Percentiles rank a stretch among this genome's conserved stretches.
Conservation (phyloP, 805 yeast species). For the Starmerella apis region DNA sequence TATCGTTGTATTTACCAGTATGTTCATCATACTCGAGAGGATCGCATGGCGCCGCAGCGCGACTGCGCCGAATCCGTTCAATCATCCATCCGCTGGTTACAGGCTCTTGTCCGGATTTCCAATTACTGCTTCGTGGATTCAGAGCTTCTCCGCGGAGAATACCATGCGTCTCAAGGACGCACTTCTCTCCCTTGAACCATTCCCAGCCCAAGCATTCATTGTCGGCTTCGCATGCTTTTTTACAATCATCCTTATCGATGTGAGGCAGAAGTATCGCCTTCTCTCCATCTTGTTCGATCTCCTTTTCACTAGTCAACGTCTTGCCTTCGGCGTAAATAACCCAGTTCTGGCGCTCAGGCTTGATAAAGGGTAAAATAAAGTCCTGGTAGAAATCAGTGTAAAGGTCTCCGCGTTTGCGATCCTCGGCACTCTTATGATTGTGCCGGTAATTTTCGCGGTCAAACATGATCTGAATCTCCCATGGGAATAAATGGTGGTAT, state of each 20-base stretch:
- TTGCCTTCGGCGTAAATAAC: slow-evolving; percentile 11
- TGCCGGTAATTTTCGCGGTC: slow-evolving; percentile 11
- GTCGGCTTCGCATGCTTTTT: slow-evolving; percentile 14
- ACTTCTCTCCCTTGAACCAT: slow-evolving; percentile 14
- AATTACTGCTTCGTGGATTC: slow-evolving; percentile 11
- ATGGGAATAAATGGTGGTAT: slow-evolving; percentile 8
- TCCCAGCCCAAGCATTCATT: slow-evolving; percentile 22
- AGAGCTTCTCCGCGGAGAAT: slow-evolving; percentile 19
- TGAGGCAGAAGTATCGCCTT: slow-evolving; percentile 18
- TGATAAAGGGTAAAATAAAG: slow-evolving; percentile 27
- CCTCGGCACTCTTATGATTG: neutral
- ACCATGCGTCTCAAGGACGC: slow-evolving; percentile 14
- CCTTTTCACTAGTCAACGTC: neutral
- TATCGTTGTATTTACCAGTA: slow-evolving; percentile 1
- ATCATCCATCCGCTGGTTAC: slow-evolving; percentile 29
- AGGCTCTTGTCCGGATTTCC: neutral
- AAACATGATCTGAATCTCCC: slow-evolving; percentile 17
- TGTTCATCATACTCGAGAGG: slow-evolving; percentile 9
- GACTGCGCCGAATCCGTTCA: slow-evolving; percentile 28
- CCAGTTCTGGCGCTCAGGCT: slow-evolving; percentile 24
- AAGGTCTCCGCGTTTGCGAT: neutral
- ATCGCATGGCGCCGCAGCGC: slow-evolving; percentile 26
- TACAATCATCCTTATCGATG: slow-evolving; percentile 13
- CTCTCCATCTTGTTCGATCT: neutral
- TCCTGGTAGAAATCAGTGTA: slow-evolving; percentile 29